Percentiles rank a stretch among this genome's conserved stretches.
These are phyloP conservation scores for Clarkia xantiana DNA, from an alignment of 345 rosid species.

Conservation along the genomic window DNA sequence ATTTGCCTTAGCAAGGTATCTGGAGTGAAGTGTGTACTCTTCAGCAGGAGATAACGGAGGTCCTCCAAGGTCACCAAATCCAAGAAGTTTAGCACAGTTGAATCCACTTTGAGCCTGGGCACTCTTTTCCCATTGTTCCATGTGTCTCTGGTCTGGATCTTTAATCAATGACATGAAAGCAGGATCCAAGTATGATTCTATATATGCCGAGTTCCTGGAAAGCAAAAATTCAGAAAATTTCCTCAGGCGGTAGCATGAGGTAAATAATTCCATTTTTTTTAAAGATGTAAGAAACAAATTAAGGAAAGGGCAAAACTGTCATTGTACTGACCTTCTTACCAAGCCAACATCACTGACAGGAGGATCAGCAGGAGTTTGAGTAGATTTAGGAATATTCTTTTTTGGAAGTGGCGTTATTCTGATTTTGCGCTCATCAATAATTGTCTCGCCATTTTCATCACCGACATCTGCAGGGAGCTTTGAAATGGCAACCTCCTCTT, in stretches of 20 bases:
- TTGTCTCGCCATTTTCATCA: constrained; percentile 97
- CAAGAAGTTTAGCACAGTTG: constrained; percentile 84
- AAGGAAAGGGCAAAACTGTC: background rate
- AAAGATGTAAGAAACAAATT: background rate
- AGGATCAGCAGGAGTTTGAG: constrained; percentile 51
- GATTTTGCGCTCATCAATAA: constrained; percentile 89
- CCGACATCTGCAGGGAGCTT: constrained; percentile 99
- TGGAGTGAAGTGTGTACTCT: constrained; percentile 93
- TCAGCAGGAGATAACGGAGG: constrained; percentile 82
- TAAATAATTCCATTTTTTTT: background rate
- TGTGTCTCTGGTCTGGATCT: constrained; percentile 92
- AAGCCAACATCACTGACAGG: constrained; percentile 78
- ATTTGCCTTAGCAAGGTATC: constrained; percentile 90
- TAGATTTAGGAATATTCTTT: constrained; percentile 46
- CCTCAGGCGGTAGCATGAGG: background rate
- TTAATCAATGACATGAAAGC: constrained; percentile 96
- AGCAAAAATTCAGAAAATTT: constrained; percentile 8
- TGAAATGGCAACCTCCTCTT: constrained; percentile 82
- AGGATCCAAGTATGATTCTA: constrained; percentile 95
- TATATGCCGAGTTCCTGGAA: constrained; percentile 64
- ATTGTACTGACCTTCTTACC: constrained; percentile 59
- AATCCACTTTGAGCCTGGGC: constrained; percentile 77
- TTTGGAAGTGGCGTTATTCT: constrained; percentile 91
- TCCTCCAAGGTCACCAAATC: constrained; percentile 92
- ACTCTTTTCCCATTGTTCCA: constrained; percentile 95